A percentile compares a stretch with the other conserved stretches of the same genome.
Conservation (phyloP, 352 stramenopile species). For the Phytophthora parvispora region DNA sequence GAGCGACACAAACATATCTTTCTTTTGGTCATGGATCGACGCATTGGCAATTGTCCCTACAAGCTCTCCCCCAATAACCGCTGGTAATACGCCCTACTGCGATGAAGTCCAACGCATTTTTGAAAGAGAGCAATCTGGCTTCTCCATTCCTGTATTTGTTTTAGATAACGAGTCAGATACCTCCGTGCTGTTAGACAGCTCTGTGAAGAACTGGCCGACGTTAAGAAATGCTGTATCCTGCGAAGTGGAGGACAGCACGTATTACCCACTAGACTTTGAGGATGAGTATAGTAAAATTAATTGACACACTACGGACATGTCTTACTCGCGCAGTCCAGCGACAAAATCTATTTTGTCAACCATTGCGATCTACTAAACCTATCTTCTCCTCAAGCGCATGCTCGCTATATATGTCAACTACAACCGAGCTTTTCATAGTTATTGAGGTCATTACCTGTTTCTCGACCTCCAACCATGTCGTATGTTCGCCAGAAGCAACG, state of each 20-base stretch:
- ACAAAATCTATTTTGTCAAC: no score
- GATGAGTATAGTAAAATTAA: conserved; percentile 22
- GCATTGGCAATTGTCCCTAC: not conserved
- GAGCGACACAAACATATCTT: conserved; percentile 35
- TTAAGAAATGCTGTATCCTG: conserved; percentile 9
- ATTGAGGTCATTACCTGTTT: not conserved
- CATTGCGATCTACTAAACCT: no score
- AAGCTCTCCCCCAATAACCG: conserved; percentile 13
- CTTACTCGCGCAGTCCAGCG: not conserved
- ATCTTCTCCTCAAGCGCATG: not conserved
- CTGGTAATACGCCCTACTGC: conserved; percentile 34
- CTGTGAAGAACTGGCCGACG: not conserved
- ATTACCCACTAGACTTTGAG: conserved; percentile 20
- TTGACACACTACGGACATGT: not conserved
- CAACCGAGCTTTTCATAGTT: not conserved
- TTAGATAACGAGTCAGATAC: not conserved
- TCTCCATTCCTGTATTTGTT: not conserved
- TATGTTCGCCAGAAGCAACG: not conserved
- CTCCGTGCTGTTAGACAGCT: conserved; percentile 9
- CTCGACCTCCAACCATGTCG: not conserved
- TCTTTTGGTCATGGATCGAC: conserved; percentile 46
- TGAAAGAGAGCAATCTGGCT: not conserved
- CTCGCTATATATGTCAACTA: not conserved
- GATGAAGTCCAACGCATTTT: conserved; percentile 19
- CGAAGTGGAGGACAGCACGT: not conserved